A percentile compares a stretch with the other conserved stretches of the same genome.
Evolutionary conservation across 768 basidiomycete genomes (phyloP).

Genomic region (Pisolithus tinctorius): DNA sequence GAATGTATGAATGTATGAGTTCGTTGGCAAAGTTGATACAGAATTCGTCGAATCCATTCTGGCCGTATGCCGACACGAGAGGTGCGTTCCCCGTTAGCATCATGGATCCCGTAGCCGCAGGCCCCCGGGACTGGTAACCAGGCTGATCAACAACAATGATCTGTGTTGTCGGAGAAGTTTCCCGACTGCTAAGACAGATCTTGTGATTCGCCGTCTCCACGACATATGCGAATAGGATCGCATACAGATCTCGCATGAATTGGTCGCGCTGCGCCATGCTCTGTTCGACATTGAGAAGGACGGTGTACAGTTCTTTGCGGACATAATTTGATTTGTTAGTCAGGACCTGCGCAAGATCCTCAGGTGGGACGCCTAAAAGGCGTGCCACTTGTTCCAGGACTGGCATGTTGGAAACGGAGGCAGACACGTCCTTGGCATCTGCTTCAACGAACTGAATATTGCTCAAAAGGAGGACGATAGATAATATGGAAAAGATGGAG

Average conservation of each 20-base stretch:
- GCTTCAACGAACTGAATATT: constrained; percentile 77
- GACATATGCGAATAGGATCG: constrained; percentile 83
- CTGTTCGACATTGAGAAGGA: constrained; percentile 69
- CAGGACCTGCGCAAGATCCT: constrained; percentile 73
- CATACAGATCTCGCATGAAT: constrained; percentile 77
- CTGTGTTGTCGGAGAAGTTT: constrained; percentile 52
- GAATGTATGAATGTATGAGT: constrained; percentile 69
- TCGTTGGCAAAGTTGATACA: constrained; percentile 85
- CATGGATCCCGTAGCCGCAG: constrained; percentile 55
- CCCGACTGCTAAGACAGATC: constrained; percentile 51
- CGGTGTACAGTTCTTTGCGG: constrained; percentile 79
- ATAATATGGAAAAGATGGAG: constrained; percentile 74
- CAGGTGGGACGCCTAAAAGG: constrained; percentile 67
- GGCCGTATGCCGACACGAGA: constrained; percentile 69
- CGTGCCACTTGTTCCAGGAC: constrained; percentile 65
- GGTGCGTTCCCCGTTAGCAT: constrained; percentile 56
- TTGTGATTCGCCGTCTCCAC: constrained; percentile 85
- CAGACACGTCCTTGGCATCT: constrained; percentile 59
- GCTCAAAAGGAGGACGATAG: constrained; percentile 75
- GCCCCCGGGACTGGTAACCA: constrained; percentile 73
- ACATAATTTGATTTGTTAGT: constrained; percentile 90
- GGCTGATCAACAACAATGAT: constrained; percentile 75
- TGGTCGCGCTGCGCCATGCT: constrained; percentile 71
- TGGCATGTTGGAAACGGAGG: constrained; percentile 40
- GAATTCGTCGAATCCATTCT: constrained; percentile 83